Evolutionary conservation across 768 basidiomycete genomes (phyloP), one percentile per base, ranked within the genome.

Genomic region (Phylloporus sp.): DNA sequence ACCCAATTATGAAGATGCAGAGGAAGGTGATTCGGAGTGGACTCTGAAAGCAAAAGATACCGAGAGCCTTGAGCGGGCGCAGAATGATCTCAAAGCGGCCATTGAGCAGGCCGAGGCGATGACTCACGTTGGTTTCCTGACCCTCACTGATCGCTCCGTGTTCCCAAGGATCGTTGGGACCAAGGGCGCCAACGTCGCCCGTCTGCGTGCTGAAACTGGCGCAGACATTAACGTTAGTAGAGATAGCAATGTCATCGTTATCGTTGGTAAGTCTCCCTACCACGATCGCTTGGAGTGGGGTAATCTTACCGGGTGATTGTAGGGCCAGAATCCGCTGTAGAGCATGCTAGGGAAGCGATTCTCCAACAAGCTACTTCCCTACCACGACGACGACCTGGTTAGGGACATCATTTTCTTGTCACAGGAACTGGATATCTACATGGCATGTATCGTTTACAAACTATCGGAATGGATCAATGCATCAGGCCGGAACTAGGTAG

Each of bases 161-260:
- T 97, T 97, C 82, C 94, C 95, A 13, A 79, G 91, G 58, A 95
- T 97, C 59, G 92, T 97, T 55, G 95, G 95, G 34, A 73, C 86
- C 11, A 95, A 95, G 72, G 94, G 94, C 47, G 75, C 91, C 24
- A 97, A 92, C 60, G 89, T 97, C 45, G 79, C 87, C 47, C 87
- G 94, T 44, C 79, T 97, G 47, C 84, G 94, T 49, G 80, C 80
- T 46, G 92, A 93, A 71, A 95, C 89, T 47, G 90, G 91, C 36
- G 88, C 94, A 49, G 92, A 95, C 64, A 93, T 97, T 60, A 90
- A 82, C 38, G 91, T 97, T 49, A 84, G 91, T 68, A 83, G 90
- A 57, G 93, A 94, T 56, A 88, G 88, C 64, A 90, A 77, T 68
- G 85, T 84, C 27, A 95, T 97, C 61, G 81, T 88, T 57, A 87